A percentile compares a stretch with the other conserved stretches of the same genome.
Conservation (phyloP, 768 basidiomycete genomes). For the Xerocomus spinulosus region DNA sequence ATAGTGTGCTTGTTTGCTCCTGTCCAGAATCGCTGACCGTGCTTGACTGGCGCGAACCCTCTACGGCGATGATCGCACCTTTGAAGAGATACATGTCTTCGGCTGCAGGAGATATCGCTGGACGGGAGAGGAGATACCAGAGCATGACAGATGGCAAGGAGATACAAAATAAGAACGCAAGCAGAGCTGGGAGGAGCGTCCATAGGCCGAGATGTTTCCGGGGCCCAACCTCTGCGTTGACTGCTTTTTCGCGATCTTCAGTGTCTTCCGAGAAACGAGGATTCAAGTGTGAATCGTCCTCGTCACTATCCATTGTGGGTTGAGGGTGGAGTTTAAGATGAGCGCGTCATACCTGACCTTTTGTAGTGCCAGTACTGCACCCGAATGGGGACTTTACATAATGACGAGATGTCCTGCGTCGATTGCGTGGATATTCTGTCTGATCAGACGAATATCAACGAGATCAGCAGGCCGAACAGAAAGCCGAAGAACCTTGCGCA, state of each 20-base stretch:
- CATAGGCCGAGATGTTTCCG: background rate
- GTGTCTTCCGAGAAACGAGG: background rate
- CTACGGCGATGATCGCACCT: slow-evolving; percentile 1
- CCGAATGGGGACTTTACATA: too few species aligned
- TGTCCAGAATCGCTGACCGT: background rate
- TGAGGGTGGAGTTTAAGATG: too few species aligned
- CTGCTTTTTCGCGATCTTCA: background rate
- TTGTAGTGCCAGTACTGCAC: too few species aligned
- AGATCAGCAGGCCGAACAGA: too few species aligned
- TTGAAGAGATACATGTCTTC: slow-evolving; percentile 2
- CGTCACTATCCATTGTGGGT: too few species aligned
- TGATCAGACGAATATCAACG: too few species aligned
- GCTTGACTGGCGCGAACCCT: background rate
- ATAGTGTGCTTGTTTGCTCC: background rate
- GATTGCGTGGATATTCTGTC: too few species aligned
- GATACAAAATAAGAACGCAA: background rate
- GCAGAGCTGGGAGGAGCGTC: background rate
- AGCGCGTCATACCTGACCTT: too few species aligned
- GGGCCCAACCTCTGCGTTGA: background rate
- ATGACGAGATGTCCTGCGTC: too few species aligned
- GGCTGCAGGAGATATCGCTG: background rate
- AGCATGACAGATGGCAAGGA: background rate
- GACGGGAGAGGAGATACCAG: slow-evolving; percentile 2
- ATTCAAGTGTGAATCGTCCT: background rate
- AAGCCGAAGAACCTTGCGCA: too few species aligned